Evolutionary conservation across 495 filamentous ascomycete species (phyloP).

Genomic region (Friedmanniomyces simplex): DNA sequence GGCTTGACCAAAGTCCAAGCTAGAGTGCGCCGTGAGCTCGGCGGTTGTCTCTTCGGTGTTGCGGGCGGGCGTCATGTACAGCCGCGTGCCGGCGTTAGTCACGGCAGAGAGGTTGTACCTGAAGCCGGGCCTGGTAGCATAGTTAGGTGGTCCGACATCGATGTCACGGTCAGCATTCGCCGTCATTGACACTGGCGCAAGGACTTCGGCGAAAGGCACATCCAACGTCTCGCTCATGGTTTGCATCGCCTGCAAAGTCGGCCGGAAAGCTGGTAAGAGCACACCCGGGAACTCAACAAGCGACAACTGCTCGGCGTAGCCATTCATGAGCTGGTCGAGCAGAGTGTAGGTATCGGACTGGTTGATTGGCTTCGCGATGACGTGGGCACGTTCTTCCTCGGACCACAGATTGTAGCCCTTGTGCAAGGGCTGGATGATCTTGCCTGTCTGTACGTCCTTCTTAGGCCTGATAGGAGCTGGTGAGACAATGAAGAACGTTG

Average conservation of each 20-base stretch:
- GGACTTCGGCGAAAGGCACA: constrained; percentile 51
- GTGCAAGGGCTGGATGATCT: not conserved
- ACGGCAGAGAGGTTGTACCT: constrained; percentile 44
- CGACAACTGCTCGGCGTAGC: constrained; percentile 7
- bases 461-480: constrained; percentile 9
- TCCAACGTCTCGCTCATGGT: constrained; percentile 38
- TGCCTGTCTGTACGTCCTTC: not conserved
- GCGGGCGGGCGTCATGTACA: constrained; percentile 21
- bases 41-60: not conserved
- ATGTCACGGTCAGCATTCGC: not conserved
- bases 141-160: constrained; percentile 42
- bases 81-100: constrained; percentile 28
- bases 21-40: constrained; percentile 25
- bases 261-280: constrained; percentile 55
- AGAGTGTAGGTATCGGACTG: not conserved
- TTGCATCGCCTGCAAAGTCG: constrained; percentile 56
- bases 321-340: not conserved
- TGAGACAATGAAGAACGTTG: constrained; percentile 47
- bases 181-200: constrained; percentile 35
- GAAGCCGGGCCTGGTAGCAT: constrained; percentile 42
- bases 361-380: constrained; percentile 23
- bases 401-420: not conserved
- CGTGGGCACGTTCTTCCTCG: constrained; percentile 11
- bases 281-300: constrained; percentile 65
- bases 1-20: constrained; percentile 50